Evolutionary conservation across 495 filamentous ascomycete genomes (phyloP).

Genomic region (Tuber melanosporum): DNA sequence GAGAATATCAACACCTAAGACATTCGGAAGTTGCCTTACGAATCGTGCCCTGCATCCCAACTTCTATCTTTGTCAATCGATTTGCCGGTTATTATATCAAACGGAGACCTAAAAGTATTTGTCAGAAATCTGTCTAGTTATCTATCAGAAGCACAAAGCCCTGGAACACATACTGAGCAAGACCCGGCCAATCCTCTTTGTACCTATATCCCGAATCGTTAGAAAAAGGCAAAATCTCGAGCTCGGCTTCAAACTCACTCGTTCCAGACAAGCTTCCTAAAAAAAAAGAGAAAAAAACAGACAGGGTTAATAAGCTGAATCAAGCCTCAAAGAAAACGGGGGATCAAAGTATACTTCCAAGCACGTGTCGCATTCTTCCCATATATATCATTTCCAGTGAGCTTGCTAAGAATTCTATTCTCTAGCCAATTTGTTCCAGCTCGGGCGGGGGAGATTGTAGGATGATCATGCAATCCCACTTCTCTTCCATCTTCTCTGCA

Average conservation of each 20-base stretch:
- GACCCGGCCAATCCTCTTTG: slow-evolving; percentile 40
- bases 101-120: slow-evolving; percentile 25
- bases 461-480: slow-evolving; percentile 31
- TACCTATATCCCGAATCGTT: slow-evolving; percentile 19
- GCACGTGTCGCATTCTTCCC: slow-evolving; percentile 39
- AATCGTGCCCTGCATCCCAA: slow-evolving; percentile 41
- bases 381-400: slow-evolving; percentile 37
- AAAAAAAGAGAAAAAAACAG: neutral
- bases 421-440: slow-evolving; percentile 42
- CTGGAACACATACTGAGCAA: slow-evolving; percentile 35
- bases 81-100: slow-evolving; percentile 40
- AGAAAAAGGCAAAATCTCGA: neutral
- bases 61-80: slow-evolving; percentile 36
- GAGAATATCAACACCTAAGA: neutral
- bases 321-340: neutral
- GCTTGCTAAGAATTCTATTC: slow-evolving; percentile 35
- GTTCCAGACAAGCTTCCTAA: slow-evolving; percentile 40
- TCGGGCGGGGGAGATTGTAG: slow-evolving; percentile 39
- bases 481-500: slow-evolving; percentile 38
- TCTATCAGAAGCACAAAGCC: neutral
- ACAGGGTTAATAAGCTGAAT: neutral
- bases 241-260: slow-evolving; percentile 18
- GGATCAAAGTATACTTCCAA: slow-evolving; percentile 32
- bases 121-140: slow-evolving; percentile 16
- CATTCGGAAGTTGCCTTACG: slow-evolving; percentile 26